Evolutionary conservation across 2,329 filamentous ascomycete species (phyloP).

Genomic region (Phialophora verrucosa): DNA sequence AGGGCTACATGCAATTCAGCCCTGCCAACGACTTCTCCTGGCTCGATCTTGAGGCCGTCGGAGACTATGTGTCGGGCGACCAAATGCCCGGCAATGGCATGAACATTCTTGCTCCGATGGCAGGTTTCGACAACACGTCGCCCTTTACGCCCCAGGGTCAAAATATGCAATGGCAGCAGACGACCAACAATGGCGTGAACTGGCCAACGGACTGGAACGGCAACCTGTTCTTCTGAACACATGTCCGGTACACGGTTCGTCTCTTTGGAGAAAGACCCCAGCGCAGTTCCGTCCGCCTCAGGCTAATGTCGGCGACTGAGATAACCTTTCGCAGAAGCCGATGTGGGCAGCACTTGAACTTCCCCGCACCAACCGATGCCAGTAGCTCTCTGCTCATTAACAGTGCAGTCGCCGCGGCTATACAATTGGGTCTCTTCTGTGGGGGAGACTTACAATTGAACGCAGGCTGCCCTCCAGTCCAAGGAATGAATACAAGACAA

Average conservation of each 20-base stretch:
- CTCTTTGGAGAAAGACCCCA: slow-evolving; percentile 1
- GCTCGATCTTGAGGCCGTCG: slow-evolving; percentile 65
- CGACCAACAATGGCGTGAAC: slow-evolving; percentile 35
- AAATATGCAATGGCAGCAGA: slow-evolving; percentile 45
- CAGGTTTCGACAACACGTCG: slow-evolving; percentile 28
- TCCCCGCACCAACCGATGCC: slow-evolving; percentile 21
- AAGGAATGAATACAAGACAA: slow-evolving; percentile 17
- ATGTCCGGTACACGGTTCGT: not conserved
- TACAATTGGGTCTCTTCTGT: not conserved
- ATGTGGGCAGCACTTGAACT: slow-evolving; percentile 10
- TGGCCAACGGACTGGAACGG: slow-evolving; percentile 48
- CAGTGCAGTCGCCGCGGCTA: slow-evolving; percentile 25
- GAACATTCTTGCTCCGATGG: slow-evolving; percentile 33
- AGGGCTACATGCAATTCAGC: slow-evolving; percentile 49
- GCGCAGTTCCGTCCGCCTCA: slow-evolving; percentile 23
- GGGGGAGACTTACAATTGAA: not conserved
- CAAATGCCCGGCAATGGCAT: slow-evolving; percentile 38
- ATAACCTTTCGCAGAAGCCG: slow-evolving; percentile 17
- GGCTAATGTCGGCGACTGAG: slow-evolving; percentile 23
- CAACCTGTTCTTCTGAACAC: slow-evolving; percentile 42
- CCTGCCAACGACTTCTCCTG: slow-evolving; percentile 65
- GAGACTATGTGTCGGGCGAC: slow-evolving; percentile 60
- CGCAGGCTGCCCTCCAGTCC: not conserved
- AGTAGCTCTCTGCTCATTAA: not conserved
- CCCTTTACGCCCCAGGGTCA: slow-evolving; percentile 31